A percentile compares a stretch with the other conserved stretches of the same genome.
phyloP scores from a whole-genome alignment of 192 early-diverging fungal genomes.

The Podila epigama region DNA sequence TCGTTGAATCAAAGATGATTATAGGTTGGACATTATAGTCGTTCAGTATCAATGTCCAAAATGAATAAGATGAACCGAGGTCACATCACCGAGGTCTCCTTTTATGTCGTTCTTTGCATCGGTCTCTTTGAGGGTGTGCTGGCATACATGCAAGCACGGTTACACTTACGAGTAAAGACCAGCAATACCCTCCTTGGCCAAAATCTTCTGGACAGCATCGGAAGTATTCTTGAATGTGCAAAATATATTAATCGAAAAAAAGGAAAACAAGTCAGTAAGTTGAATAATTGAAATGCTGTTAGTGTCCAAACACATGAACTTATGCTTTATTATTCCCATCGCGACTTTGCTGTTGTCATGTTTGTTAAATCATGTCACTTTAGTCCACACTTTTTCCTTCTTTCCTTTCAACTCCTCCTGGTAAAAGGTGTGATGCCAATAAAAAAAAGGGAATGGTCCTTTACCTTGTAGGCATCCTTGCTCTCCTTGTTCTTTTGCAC shows the following conservation, averaged over 20 bases:
- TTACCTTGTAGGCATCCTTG: constrained; percentile 70
- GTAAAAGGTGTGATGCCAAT: not conserved
- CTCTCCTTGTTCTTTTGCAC: constrained; percentile 72
- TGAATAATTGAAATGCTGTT: not conserved
- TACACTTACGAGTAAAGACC: constrained; percentile 88
- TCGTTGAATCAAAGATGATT: no score
- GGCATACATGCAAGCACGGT: not conserved
- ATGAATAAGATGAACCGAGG: no score
- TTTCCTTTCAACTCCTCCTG: not conserved
- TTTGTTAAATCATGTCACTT: constrained; percentile 24
- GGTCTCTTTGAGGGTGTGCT: not conserved
- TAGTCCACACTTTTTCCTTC: not conserved
- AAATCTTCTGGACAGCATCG: constrained; percentile 88
- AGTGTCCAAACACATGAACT: not conserved
- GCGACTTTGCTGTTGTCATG: not conserved
- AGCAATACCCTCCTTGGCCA: constrained; percentile 84
- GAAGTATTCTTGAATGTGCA: constrained; percentile 52
- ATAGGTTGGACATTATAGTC: no score
- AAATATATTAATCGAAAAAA: not conserved
- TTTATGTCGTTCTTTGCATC: not conserved
- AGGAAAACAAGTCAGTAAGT: not conserved
- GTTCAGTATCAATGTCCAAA: no score
- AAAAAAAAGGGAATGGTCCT: not conserved
- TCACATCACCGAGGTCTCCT: no score
- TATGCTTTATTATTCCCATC: not conserved